These are phyloP conservation scores for Solidago caesia DNA, from an alignment of 129 eudicot species.

Conservation along the genomic window DNA sequence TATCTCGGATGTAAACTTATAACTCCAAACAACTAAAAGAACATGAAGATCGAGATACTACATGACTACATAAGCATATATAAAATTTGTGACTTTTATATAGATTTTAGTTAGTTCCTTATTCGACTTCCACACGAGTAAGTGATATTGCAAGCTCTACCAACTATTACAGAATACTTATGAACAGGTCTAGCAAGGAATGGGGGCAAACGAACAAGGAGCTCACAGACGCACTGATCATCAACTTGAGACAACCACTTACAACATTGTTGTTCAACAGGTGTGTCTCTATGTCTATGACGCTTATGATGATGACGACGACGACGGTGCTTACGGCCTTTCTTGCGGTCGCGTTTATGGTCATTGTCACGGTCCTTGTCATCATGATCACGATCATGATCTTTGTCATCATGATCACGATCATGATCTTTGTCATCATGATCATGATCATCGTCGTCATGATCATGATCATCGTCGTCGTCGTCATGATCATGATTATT, in stretches of 20 bases:
- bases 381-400: neutral
- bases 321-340: slow-evolving; percentile 2
- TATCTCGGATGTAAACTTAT: neutral
- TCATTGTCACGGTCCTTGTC: neutral
- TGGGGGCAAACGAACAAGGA: slow-evolving; percentile 64
- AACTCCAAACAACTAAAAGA: slow-evolving; percentile 13
- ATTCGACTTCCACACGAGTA: slow-evolving; percentile 61
- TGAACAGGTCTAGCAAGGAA: slow-evolving; percentile 77
- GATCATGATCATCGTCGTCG: neutral
- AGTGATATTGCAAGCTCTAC: slow-evolving; percentile 48
- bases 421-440: neutral
- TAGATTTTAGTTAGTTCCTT: slow-evolving; percentile 23
- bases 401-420: neutral
- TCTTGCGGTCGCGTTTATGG: slow-evolving; percentile 28
- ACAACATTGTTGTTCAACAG: slow-evolving; percentile 64
- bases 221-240: slow-evolving; percentile 68
- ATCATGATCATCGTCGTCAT: neutral
- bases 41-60: slow-evolving; percentile 3
- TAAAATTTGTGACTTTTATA: slow-evolving; percentile 20
- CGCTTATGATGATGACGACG: slow-evolving; percentile 19
- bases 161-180: slow-evolving; percentile 50
- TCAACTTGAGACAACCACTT: slow-evolving; percentile 70
- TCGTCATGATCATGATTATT: neutral
- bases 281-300: slow-evolving; percentile 28
- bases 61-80: slow-evolving; percentile 26